Percentiles rank a stretch among this genome's conserved stretches.
Evolutionary conservation across 768 basidiomycete species (phyloP).

Genomic region (Lentinula edodes): DNA sequence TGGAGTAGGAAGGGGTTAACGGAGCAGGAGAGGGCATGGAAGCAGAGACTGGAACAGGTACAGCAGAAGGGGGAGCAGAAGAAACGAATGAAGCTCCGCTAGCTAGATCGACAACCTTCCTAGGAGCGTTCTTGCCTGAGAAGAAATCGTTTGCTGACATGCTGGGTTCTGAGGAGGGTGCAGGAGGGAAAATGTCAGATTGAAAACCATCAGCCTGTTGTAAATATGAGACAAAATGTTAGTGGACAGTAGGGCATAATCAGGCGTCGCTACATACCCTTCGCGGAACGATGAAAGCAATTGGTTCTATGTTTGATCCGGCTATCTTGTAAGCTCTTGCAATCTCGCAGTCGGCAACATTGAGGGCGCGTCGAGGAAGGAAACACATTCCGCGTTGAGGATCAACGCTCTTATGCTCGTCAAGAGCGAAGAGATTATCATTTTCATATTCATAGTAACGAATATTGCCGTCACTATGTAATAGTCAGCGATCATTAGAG

Average conservation of each 20-base stretch:
- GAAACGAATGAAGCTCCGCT: constrained; percentile 38
- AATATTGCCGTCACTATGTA: constrained; percentile 84
- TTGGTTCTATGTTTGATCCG: constrained; percentile 72
- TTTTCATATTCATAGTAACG: constrained; percentile 96
- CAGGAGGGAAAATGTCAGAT: constrained; percentile 94
- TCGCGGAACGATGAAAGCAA: constrained; percentile 92
- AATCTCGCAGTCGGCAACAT: constrained; percentile 89
- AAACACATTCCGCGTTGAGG: constrained; percentile 98
- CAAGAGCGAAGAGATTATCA: constrained; percentile 69
- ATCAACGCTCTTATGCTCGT: constrained; percentile 85
- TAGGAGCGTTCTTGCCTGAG: constrained; percentile 66
- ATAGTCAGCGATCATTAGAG: constrained; percentile 4
- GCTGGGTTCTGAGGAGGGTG: constrained; percentile 74
- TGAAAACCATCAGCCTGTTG: constrained; percentile 89
- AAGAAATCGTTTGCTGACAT: constrained; percentile 85
- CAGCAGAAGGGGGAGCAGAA: constrained; percentile 19
- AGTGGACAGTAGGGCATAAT: neutral
- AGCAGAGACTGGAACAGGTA: constrained; percentile 24
- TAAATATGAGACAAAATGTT: too few species aligned
- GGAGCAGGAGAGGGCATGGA: constrained; percentile 29
- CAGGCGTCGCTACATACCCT: constrained; percentile 45
- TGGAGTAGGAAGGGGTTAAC: neutral
- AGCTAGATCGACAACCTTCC: constrained; percentile 77
- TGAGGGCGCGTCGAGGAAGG: constrained; percentile 88
- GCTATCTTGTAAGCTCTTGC: constrained; percentile 90